Evolutionary conservation across 2,329 filamentous ascomycete species (phyloP), one percentile per base, ranked within the genome.

Genomic region (Penicillium sp.): DNA sequence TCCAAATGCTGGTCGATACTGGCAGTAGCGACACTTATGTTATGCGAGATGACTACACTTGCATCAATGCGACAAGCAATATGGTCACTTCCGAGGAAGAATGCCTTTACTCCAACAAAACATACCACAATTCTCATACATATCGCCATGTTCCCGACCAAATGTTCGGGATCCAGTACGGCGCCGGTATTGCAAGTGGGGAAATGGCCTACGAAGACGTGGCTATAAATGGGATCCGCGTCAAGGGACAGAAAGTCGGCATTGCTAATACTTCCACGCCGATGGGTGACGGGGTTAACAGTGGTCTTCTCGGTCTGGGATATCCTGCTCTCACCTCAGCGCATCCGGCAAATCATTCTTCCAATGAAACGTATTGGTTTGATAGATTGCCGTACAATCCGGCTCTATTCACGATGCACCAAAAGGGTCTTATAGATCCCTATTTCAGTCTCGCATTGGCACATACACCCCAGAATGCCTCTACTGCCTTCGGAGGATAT

Each of bases 281-380:
- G 68, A 61, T 69, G 15, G 78, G 78, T 7, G 77, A 81, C 49
- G 70, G 68, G 1, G 63, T 72, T 17, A 75, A 76, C 1, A 75
- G 73, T 21, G 81, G 81, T 2, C 63, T 83, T 2, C 58, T 84
- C 3, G 81, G 81, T 1, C 69, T 84, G 10, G 78, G 72, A 1
- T 83, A 80, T 58, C 75, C 78, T 7, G 68, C 73, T 12, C 59
- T 82, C 34, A 82, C 79, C 0, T 75, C 72, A 18, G 71, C 75
- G 2, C 65, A 70, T 26, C 55, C 58, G 4, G 59, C 48, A 15
- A 60, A 56, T 17, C 36, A 53, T 21, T 45, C 52, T 4, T 44
- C 46, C 37, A 64, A 66, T 29, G 54, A 36, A 7, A 65, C 61
- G 3, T 63, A 56, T 37, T 61, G 56, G 27, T 55, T 36, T 18